Percentiles rank a stretch among this genome's conserved stretches.
Conservation (phyloP, 75 land plant genomes). For the Cupressus sempervirens region DNA sequence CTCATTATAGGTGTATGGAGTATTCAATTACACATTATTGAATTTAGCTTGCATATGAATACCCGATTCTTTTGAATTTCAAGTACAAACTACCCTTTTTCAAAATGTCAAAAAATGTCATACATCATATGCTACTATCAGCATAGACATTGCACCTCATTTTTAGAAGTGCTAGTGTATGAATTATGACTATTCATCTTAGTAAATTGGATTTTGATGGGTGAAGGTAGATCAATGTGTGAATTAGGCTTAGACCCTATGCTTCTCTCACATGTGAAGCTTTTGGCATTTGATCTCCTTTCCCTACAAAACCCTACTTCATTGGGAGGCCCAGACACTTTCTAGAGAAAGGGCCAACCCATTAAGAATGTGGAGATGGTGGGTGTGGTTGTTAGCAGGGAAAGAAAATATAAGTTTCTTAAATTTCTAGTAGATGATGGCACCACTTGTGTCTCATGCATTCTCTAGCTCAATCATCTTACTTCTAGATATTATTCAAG, state of each 20-base stretch:
- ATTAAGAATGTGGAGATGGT: slow-evolving; percentile 48
- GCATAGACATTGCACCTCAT: too few species aligned
- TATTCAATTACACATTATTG: too few species aligned
- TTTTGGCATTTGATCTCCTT: slow-evolving; percentile 51
- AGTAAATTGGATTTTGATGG: not conserved
- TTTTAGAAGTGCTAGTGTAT: too few species aligned
- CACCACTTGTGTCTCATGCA: slow-evolving; percentile 66
- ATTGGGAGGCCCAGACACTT: slow-evolving; percentile 13
- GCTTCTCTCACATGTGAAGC: slow-evolving; percentile 44
- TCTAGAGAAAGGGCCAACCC: slow-evolving; percentile 36
- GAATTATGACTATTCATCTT: not conserved
- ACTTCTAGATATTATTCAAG: slow-evolving; percentile 16
- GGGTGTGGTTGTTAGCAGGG: slow-evolving; percentile 48
- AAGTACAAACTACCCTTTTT: too few species aligned
- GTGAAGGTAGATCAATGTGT: not conserved
- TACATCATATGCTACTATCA: too few species aligned
- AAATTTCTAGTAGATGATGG: slow-evolving; percentile 83
- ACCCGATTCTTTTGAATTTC: too few species aligned
- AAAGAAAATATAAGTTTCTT: slow-evolving; percentile 53
- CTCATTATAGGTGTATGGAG: too few species aligned
- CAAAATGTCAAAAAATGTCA: too few species aligned
- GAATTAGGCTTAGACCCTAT: slow-evolving; percentile 35
- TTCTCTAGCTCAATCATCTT: slow-evolving; percentile 55
- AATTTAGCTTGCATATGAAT: too few species aligned
- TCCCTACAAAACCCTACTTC: slow-evolving; percentile 15